Conservation (phyloP, 2,329 filamentous ascomycete species). For the Phoma sp. region DNA sequence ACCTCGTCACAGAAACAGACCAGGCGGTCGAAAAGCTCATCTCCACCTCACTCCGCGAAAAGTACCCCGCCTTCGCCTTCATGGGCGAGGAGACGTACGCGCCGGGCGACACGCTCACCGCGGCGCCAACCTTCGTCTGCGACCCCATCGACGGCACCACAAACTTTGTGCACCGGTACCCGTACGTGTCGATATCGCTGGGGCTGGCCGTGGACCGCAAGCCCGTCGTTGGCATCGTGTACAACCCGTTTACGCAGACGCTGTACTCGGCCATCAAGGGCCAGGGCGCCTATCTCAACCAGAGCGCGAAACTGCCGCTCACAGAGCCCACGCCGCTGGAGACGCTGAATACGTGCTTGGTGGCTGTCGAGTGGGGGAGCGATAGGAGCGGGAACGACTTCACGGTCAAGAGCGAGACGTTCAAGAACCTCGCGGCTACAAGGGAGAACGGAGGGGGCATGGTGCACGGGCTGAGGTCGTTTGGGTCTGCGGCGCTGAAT, state of each 20-base stretch:
- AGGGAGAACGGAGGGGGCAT: conserved; percentile 72
- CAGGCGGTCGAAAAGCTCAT: conserved; percentile 66
- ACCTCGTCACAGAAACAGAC: conserved; percentile 70
- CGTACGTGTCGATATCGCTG: conserved; percentile 76
- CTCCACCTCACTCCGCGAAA: conserved; percentile 56
- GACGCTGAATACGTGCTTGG: conserved; percentile 67
- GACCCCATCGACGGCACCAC: conserved; percentile 85
- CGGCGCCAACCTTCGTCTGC: conserved; percentile 76
- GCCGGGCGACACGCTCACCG: conserved; percentile 67
- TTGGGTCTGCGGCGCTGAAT: conserved; percentile 78
- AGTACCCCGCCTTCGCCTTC: conserved; percentile 62
- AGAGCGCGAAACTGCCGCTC: conserved; percentile 54
- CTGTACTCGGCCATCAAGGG: conserved; percentile 74
- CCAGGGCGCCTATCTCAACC: conserved; percentile 63
- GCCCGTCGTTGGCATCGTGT: conserved; percentile 76
- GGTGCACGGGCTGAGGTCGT: conserved; percentile 74
- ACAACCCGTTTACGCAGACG: conserved; percentile 76
- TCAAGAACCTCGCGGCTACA: conserved; percentile 59
- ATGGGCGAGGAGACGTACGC: conserved; percentile 67
- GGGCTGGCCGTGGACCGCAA: conserved; percentile 69
- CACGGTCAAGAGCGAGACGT: conserved; percentile 71
- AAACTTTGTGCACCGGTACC: conserved; percentile 81
- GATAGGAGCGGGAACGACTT: conserved; percentile 74
- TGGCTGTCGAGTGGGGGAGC: conserved; percentile 77
- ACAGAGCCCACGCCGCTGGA: conserved; percentile 62